Base-by-base conservation (phyloP, 2,329 filamentous ascomycete genomes). In the Botryosphaeria dothidea region DNA sequence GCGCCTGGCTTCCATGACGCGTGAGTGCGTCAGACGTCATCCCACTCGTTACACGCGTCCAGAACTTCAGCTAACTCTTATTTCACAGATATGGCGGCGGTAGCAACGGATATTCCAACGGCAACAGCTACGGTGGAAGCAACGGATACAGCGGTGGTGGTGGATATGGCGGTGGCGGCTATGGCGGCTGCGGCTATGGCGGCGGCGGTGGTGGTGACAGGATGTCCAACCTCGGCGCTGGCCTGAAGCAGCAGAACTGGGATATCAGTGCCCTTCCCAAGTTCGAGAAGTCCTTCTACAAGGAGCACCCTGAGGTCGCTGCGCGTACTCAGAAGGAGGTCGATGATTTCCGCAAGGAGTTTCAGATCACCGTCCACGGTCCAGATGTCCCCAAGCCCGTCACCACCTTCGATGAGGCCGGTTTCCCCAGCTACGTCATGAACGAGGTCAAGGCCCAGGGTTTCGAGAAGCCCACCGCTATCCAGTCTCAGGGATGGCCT, bases 241-340 rank as follows among this genome's bases (percentile, higher is more conserved):
- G 90, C 72, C 84, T 99, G 70, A 94, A 96, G 83, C 88, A 90
- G 74, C 95, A 97, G 76, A 85, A 88, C 69, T 99, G 92, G 91
- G 95, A 99, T 77, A 73, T 95, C 62, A 84, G 79, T 74, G 79
- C 89, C 6, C 76, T 99, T 51, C 94, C 95, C 72, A 98, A 98
- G 81, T 99, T 99, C 82, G 95, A 99, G 79, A 99, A 99, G 83
- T 93, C 92, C 8, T 99, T 99, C 83, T 99, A 99, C 87, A 97
- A 98, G 84, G 95, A 98, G 82, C 89, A 95, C 76, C 85, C 90
- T 34, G 87, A 88, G 66, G 94, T 99, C 67, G 81, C 88, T 67
- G 84, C 80, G 73, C 92, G 95, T 74, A 88, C 92, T 13, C 78
- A 86, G 46, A 86, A 87, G 65, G 94, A 98, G 68, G 91, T 99